These are phyloP conservation scores for Chlorella sp. DNA, from an alignment of 139 green algal genomes.

Conservation along the genomic window DNA sequence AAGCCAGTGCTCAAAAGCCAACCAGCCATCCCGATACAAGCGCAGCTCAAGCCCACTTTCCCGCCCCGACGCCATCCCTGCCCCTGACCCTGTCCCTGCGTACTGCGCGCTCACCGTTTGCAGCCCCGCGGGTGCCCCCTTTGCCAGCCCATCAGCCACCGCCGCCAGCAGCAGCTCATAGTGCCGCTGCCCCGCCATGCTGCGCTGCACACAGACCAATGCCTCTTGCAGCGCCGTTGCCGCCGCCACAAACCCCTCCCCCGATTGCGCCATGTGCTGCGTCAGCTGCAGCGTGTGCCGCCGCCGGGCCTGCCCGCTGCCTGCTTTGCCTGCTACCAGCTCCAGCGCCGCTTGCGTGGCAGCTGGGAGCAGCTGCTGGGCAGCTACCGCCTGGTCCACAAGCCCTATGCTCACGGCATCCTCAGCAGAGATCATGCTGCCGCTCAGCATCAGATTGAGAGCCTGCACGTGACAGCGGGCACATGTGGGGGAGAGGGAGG, in stretches of 20 bases:
- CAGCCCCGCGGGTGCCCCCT: not conserved
- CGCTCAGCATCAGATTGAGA: conserved; percentile 14
- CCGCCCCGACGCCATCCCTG: not conserved
- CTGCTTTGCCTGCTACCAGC: conserved; percentile 65
- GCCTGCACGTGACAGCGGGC: not conserved
- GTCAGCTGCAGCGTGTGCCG: conserved; percentile 50
- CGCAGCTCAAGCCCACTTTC: not conserved
- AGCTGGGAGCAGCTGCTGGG: conserved; percentile 65
- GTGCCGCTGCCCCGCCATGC: conserved; percentile 9
- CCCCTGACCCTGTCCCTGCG: conserved; percentile 56
- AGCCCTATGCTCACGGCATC: conserved; percentile 78
- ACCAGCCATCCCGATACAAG: conserved; percentile 69
- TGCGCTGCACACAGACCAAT: not conserved
- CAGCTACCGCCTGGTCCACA: conserved; percentile 82
- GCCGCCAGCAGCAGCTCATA: conserved; percentile 23
- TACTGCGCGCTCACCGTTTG: conserved; percentile 5
- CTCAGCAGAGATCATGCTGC: conserved; percentile 16
- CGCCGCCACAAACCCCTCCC: conserved; percentile 2
- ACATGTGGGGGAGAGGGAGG: no score
- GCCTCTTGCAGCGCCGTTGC: not conserved
- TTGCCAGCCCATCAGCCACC: not conserved
- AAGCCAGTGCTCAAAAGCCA: conserved; percentile 3
- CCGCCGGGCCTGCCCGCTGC: no score
- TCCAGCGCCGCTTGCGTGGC: conserved; percentile 71
- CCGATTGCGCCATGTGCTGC: conserved; percentile 1